A percentile compares a stretch with the other conserved stretches of the same genome.
Conservation (phyloP, 768 basidiomycete species). For the Lactifluus piperatus region DNA sequence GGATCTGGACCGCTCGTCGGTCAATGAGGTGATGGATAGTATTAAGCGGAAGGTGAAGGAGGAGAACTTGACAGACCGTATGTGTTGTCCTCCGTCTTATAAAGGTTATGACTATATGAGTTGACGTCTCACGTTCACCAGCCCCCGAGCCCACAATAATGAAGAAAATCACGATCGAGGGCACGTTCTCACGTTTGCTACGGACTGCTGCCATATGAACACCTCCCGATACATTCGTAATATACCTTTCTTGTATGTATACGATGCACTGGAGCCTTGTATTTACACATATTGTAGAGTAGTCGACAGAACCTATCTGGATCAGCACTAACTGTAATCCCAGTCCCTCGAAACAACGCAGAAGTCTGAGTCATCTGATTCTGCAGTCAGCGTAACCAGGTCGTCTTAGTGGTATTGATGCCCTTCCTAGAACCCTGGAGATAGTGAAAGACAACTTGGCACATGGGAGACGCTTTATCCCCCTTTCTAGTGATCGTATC, state of each 20-base stretch:
- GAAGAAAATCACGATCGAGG: conserved; percentile 80
- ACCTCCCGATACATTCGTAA: background rate
- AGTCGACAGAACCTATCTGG: no score
- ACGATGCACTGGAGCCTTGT: background rate
- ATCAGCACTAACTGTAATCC: no score
- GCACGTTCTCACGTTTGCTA: conserved; percentile 67
- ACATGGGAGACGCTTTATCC: no score
- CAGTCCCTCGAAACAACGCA: no score
- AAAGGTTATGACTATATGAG: background rate
- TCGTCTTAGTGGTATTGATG: no score
- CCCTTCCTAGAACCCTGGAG: no score
- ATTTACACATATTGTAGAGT: background rate
- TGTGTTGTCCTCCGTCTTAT: conserved; percentile 27
- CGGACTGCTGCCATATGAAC: conserved; percentile 28
- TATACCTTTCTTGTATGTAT: background rate
- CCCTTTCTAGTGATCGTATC: no score
- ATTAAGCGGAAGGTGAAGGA: conserved; percentile 90
- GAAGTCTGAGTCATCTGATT: no score
- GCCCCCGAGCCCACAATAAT: conserved; percentile 81
- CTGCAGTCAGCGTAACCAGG: no score
- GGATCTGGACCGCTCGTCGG: conserved; percentile 83
- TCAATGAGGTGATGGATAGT: conserved; percentile 88
- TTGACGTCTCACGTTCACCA: conserved; percentile 25
- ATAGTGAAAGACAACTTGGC: no score
- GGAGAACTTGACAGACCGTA: conserved; percentile 74